phyloP scores from a whole-genome alignment of 257 asterid species.

The Solanum piurae region DNA sequence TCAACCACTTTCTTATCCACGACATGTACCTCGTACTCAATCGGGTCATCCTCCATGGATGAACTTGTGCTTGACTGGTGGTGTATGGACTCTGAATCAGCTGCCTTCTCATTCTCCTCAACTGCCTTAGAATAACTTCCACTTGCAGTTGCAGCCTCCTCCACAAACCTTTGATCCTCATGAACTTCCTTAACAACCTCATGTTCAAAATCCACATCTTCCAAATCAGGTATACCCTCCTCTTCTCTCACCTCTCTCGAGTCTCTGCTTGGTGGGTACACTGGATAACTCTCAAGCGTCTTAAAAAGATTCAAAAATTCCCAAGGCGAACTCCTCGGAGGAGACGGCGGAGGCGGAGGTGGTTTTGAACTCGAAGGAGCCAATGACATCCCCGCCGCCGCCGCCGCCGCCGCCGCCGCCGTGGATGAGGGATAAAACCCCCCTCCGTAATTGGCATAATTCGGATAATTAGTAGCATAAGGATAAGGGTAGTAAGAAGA shows the following conservation, averaged over 20 bases:
- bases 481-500: conserved; percentile 30
- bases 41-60: conserved; percentile 46
- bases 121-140: conserved; percentile 14
- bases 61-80: conserved; percentile 31
- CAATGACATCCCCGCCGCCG: background rate
- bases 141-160: conserved; percentile 30
- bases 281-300: conserved; percentile 54
- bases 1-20: conserved; percentile 83
- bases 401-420: background rate
- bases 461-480: conserved; percentile 13
- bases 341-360: conserved; percentile 75
- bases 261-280: conserved; percentile 64
- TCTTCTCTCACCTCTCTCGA: conserved; percentile 86
- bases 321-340: conserved; percentile 74
- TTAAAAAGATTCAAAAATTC: conserved; percentile 87
- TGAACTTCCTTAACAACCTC: conserved; percentile 83
- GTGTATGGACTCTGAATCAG: conserved; percentile 38
- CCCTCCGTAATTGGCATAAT: conserved; percentile 31
- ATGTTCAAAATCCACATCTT: conserved; percentile 55
- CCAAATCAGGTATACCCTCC: conserved; percentile 98
- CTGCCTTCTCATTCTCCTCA: conserved; percentile 11
- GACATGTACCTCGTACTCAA: conserved; percentile 73
- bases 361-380: conserved; percentile 29
- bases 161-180: conserved; percentile 60
- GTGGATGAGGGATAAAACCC: conserved; percentile 16